phyloP scores from a whole-genome alignment of 495 filamentous ascomycete species.

The Penicillium lagena region DNA sequence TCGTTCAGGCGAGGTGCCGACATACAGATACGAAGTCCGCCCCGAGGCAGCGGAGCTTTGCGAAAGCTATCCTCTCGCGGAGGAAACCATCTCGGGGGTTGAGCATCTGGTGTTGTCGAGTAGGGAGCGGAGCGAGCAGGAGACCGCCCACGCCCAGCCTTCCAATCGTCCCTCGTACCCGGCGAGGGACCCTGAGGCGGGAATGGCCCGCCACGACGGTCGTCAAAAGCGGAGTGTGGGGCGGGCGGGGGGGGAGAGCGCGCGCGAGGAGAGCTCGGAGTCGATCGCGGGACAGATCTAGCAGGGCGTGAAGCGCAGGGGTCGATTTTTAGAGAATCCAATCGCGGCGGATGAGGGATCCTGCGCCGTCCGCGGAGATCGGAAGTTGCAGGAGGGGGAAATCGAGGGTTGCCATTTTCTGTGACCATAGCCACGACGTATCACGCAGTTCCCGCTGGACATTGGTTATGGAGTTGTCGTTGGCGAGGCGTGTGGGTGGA shows the following conservation, averaged over 20 bases:
- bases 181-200: conserved; percentile 20
- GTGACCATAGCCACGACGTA: conserved; percentile 46
- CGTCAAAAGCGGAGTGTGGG: conserved; percentile 11
- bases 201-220: conserved; percentile 22
- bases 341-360: conserved; percentile 24
- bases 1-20: conserved; percentile 27
- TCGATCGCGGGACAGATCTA: conserved; percentile 13
- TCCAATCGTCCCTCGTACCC: conserved; percentile 14
- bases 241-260: conserved; percentile 22
- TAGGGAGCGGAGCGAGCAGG: conserved; percentile 14
- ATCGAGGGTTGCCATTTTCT: conserved; percentile 36
- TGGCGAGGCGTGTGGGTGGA: too few species aligned
- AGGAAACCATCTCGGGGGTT: conserved; percentile 9
- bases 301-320: conserved; percentile 20
- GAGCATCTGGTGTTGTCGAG: conserved; percentile 13
- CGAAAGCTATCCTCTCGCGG: conserved; percentile 20
- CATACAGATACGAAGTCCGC: conserved; percentile 36
- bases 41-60: conserved; percentile 19
- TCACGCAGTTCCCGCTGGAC: conserved; percentile 38
- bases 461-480: conserved; percentile 26
- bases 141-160: conserved; percentile 6
- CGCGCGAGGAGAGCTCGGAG: conserved; percentile 19
- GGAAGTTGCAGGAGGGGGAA: conserved; percentile 28
- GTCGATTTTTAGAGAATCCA: conserved; percentile 29
- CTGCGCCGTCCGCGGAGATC: conserved; percentile 29